Conservation (phyloP, 441 rosid genomes). For the Theobroma grandiflorum region DNA sequence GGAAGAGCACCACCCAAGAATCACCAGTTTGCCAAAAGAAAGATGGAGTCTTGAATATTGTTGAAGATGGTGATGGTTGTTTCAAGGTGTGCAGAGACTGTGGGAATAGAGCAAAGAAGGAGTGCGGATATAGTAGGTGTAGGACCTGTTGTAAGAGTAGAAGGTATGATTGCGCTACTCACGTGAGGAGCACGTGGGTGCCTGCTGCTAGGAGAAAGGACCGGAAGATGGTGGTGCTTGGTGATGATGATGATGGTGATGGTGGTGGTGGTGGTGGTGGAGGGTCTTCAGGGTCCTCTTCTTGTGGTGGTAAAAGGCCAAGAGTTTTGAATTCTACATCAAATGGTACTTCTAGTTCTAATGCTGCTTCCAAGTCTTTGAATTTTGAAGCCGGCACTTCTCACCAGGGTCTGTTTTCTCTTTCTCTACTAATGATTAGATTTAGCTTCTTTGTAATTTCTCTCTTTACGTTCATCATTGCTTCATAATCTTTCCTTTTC, state of each 20-base stretch:
- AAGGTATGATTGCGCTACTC: slow-evolving; percentile 64
- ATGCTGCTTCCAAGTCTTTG: slow-evolving; percentile 43
- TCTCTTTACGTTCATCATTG: not conserved
- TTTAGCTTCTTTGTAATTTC: not conserved
- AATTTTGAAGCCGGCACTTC: slow-evolving; percentile 48
- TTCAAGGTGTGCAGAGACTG: slow-evolving; percentile 61
- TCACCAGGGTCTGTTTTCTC: slow-evolving; percentile 62
- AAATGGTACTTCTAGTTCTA: slow-evolving; percentile 39
- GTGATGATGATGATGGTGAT: not conserved
- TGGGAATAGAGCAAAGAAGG: slow-evolving; percentile 71
- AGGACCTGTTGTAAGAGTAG: slow-evolving; percentile 72
- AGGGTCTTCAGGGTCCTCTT: slow-evolving; percentile 54
- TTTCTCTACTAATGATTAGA: not conserved
- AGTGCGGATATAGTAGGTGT: slow-evolving; percentile 56
- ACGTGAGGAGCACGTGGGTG: slow-evolving; percentile 74
- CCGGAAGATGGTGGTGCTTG: slow-evolving; percentile 24
- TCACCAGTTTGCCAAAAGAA: slow-evolving; percentile 33
- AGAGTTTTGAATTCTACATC: slow-evolving; percentile 49
- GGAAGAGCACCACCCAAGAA: slow-evolving; percentile 19
- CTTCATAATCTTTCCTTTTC: not conserved
- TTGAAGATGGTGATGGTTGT: slow-evolving; percentile 26
- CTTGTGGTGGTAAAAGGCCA: slow-evolving; percentile 59
- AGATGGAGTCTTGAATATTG: slow-evolving; percentile 21
- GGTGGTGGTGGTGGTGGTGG: slow-evolving; percentile 31
- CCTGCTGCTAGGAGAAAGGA: slow-evolving; percentile 53